Evolutionary conservation across 768 basidiomycete species (phyloP).

Genomic region (Fomitopsis pulvina): DNA sequence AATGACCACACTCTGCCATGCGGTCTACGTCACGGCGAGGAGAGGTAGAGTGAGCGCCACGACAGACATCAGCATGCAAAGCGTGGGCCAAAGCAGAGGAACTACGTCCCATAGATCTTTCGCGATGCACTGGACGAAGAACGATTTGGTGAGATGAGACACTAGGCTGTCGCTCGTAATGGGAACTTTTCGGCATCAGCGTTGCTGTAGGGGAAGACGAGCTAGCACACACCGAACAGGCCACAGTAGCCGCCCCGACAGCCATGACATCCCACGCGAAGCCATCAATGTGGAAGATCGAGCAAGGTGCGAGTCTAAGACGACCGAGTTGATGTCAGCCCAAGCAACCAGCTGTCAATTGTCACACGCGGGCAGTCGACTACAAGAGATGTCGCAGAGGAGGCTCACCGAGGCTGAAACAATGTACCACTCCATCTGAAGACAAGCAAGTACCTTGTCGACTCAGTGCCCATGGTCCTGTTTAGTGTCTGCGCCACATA

Average conservation of each 20-base stretch:
- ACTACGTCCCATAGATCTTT: constrained; percentile 52
- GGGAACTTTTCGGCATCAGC: constrained; percentile 44
- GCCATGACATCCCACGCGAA: constrained; percentile 48
- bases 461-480: constrained; percentile 33
- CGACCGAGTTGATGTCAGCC: constrained; percentile 47
- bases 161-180: constrained; percentile 27
- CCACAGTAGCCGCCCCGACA: constrained; percentile 54
- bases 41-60: constrained; percentile 57
- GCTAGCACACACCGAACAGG: constrained; percentile 57
- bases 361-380: background rate
- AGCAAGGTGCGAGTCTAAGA: constrained; percentile 50
- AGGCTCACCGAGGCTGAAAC: constrained; percentile 51
- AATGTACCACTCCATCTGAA: constrained; percentile 60
- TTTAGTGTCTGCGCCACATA: constrained; percentile 39
- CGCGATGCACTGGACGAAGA: constrained; percentile 33
- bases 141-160: background rate
- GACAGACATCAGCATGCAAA: constrained; percentile 53
- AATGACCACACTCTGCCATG: constrained; percentile 58
- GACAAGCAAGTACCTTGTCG: constrained; percentile 39
- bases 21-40: constrained; percentile 50
- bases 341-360: constrained; percentile 47
- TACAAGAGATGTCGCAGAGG: background rate
- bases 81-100: constrained; percentile 61
- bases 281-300: constrained; percentile 42
- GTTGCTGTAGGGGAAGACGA: constrained; percentile 56